These are phyloP conservation scores for Thuidium tamariscinum DNA, from an alignment of 225 moss, liverwort and hornwort genomes.

Conservation along the genomic window DNA sequence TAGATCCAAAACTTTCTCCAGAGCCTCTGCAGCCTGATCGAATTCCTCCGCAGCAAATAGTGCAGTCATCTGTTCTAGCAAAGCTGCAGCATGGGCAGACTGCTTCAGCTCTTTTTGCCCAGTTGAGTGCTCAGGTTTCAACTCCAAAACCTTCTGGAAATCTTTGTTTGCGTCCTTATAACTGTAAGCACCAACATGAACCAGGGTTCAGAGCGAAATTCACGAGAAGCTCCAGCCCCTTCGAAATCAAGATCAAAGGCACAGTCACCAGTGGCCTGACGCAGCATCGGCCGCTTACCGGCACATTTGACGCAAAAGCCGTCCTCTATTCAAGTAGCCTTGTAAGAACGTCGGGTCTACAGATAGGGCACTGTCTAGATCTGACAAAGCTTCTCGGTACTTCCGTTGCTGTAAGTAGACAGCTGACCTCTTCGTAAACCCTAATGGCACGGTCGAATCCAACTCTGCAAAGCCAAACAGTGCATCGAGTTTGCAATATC, in stretches of 20 bases:
- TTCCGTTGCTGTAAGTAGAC: constrained; percentile 80
- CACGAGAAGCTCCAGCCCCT: neutral
- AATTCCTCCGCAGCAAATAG: constrained; percentile 52
- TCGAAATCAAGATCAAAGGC: neutral
- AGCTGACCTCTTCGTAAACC: constrained; percentile 85
- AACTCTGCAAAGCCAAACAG: constrained; percentile 43
- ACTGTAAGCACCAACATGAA: constrained; percentile 13
- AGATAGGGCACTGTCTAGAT: constrained; percentile 60
- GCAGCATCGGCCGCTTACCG: constrained; percentile 28
- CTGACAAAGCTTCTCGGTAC: constrained; percentile 58
- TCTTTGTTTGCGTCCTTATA: constrained; percentile 71
- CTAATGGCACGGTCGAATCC: constrained; percentile 65
- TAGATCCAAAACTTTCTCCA: constrained; percentile 44
- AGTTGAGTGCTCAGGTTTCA: constrained; percentile 60
- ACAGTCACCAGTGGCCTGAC: neutral
- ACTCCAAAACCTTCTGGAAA: constrained; percentile 51
- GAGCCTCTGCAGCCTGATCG: constrained; percentile 33
- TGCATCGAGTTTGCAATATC: neutral
- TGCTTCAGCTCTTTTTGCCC: constrained; percentile 63
- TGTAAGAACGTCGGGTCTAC: constrained; percentile 64
- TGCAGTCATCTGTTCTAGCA: constrained; percentile 33
- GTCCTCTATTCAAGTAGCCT: constrained; percentile 77
- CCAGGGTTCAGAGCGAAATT: neutral
- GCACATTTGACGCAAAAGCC: constrained; percentile 76
- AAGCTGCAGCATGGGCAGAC: constrained; percentile 30